Base-by-base conservation (phyloP, 1,139 yeast species). In the Yamadazyma spencermartinsiae region DNA sequence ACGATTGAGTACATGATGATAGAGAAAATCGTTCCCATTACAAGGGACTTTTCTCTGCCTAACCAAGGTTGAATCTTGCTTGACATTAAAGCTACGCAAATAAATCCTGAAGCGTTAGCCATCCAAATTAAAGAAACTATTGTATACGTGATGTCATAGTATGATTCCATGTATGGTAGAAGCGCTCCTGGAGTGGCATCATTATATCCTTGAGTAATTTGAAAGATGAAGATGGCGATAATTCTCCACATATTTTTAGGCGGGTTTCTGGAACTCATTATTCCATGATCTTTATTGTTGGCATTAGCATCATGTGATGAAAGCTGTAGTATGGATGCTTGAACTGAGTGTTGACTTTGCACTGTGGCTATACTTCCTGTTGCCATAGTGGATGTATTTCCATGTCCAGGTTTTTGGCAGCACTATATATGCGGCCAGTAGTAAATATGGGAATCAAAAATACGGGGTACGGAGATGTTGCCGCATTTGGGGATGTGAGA, bases 181-280 rank as follows among this genome's bases (percentile, higher is more conserved):
- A 73, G 48, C 2, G 76, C 76, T 32, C 79, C 79, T 1, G 76
- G 69, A 0, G 75, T 67, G n/a, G 76, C 74, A 50, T 73, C 78
- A 32, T 62, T 56, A 38, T 65, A 58, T 0, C 76, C 76, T 31
- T 46, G 39, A 5, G 61, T 46, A 30, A 70, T 54, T 10, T 61
- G 53, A 76, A 79, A 77, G 6, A 55, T 11, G 24, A 71, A 58
- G n/a, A 64, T 50, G 4, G 76, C 61, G 3, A 61, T 38, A 10
- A 76, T 56, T 38, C 83, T 58, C 62, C 66, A 67, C 26, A 50
- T 42, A 46, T 75, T 76, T 34, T 50, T 60, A n/a, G 72, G 66
- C 0, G 82, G 79, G 43, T 72, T 66, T 4, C 37, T 34, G 3
- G 53, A 36, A 4, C 61, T 48, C 60, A 58, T 54, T 11, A 40